Evolutionary conservation across 2,329 filamentous ascomycete species (phyloP).

Genomic region (Cordyceps sp.): DNA sequence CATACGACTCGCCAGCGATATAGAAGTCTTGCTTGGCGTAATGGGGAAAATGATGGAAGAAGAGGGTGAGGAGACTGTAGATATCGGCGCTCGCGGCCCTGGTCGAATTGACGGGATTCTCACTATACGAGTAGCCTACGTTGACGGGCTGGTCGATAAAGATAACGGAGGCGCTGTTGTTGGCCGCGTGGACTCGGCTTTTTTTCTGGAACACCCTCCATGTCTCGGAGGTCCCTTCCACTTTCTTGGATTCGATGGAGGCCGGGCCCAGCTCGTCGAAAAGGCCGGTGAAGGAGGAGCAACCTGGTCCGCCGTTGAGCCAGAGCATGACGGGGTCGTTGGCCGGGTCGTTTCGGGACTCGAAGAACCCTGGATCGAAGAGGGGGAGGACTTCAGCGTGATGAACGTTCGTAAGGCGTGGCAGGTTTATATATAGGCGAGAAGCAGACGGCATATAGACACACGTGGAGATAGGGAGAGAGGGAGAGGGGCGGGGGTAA

Average conservation of each 20-base stretch:
- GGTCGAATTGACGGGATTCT: neutral
- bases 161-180: neutral
- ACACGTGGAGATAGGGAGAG: too few relatives aligned
- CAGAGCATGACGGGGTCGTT: neutral
- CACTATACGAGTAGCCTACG: neutral
- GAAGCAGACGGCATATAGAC: too few relatives aligned
- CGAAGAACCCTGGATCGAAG: neutral
- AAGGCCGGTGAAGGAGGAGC: neutral
- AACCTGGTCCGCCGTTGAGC: neutral
- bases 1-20: constrained; percentile 89
- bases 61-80: constrained; percentile 71
- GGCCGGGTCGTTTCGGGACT: neutral
- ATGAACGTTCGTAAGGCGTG: too few relatives aligned
- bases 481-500: neutral
- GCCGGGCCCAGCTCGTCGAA: neutral
- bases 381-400: too few relatives aligned
- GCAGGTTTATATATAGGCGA: too few relatives aligned
- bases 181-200: neutral
- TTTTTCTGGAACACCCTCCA: too few relatives aligned
- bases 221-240: constrained; percentile 20
- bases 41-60: constrained; percentile 97
- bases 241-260: neutral
- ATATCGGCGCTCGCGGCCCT: neutral
- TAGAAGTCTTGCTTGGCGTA: constrained; percentile 92
- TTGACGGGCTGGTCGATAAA: neutral